Base-by-base conservation (phyloP, 257 asterid genomes). In the Avicennia marina region DNA sequence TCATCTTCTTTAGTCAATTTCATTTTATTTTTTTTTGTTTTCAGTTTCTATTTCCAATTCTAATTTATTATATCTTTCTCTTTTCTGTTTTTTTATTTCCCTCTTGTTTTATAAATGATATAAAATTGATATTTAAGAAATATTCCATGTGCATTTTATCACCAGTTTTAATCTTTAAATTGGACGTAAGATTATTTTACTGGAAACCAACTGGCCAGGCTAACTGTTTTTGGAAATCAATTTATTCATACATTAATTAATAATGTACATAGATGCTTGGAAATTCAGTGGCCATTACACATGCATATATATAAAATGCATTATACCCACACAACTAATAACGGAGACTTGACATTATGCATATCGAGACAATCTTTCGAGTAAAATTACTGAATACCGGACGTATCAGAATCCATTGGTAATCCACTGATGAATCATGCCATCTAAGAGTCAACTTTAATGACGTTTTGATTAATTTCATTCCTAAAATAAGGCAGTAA, bases 331-430 rank as follows among this genome's bases (percentile, higher is more conserved):
- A n/a, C n/a, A n/a, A n/a, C n/a, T n/a, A n/a, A n/a, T n/a, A n/a
- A n/a, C n/a, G 68, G 50, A 49, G 65, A 68, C 68, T 55, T 47
- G 55, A 62, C 33, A n/a, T 11, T 40, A 63, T 68, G n/a, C n/a
- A 61, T 54, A 47, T 41, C 41, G 27, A 42, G 47, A 26, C 31
- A 50, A 62, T 62, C 32, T 45, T 54, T 48, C 6, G 41, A 47
- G 16, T 41, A 21, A 67, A 52, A 46, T 19, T 47, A 26, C 39
- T n/a, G n/a, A n/a, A n/a, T n/a, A n/a, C 9, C 8, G 62, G 50
- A 68, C 65, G 74, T 59, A 55, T 68, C 69, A 40, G 60, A 62
- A 62, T 62, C 53, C 48, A 45, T 56, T 47, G 29, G 2, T 40
- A 36, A 9, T 20, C 39, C 36, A 36, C 16, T 33, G 43, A 63